Conservation (phyloP, 495 filamentous ascomycete genomes). For the Halenospora varia region DNA sequence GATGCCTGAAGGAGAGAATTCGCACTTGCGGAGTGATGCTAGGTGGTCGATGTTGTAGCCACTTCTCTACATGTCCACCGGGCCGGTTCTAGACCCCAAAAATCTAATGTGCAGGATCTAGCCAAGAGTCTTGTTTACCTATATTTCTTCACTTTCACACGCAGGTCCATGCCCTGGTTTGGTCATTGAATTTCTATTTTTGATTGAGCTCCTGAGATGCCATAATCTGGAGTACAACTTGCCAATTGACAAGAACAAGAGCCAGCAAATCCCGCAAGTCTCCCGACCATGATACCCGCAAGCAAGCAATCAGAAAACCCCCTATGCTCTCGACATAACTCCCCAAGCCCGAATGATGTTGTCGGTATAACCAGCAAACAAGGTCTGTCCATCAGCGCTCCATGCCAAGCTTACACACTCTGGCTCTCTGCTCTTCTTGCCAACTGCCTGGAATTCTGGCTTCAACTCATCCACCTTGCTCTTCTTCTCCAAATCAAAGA, state of each 20-base stretch:
- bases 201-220: constrained; percentile 23
- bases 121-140: no score
- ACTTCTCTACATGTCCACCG: no score
- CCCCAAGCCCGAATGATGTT: constrained; percentile 99
- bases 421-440: constrained; percentile 98
- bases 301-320: constrained; percentile 26
- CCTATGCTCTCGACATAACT: constrained; percentile 74
- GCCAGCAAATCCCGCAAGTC: constrained; percentile 24
- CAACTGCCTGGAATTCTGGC: constrained; percentile 93
- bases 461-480: constrained; percentile 99
- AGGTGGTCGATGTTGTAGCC: no score
- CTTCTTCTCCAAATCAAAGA: constrained; percentile 99
- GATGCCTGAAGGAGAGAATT: no score
- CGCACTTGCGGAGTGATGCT: no score
- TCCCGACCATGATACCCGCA: constrained; percentile 21
- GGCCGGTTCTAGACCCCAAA: no score
- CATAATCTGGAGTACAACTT: constrained; percentile 26
- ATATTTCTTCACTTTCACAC: no score
- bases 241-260: constrained; percentile 23
- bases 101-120: no score
- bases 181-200: constrained; percentile 24
- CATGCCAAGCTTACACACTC: constrained; percentile 97
- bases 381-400: constrained; percentile 95
- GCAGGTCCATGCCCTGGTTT: background rate
- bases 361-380: constrained; percentile 99